Evolutionary conservation across 306 rosid genomes (phyloP).

Genomic region (Ceratonia siliqua): DNA sequence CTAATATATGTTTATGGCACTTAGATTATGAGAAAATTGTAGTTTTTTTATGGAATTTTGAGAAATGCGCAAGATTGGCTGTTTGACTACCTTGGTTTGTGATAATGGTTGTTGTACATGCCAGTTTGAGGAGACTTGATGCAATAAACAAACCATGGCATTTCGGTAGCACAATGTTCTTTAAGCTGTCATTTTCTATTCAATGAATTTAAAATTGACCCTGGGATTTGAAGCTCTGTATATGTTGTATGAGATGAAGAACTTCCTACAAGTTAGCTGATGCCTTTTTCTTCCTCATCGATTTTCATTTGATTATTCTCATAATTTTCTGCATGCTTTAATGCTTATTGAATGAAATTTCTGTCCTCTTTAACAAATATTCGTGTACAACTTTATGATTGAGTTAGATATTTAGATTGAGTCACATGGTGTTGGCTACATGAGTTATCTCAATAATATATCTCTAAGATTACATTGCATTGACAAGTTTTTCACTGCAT

Average conservation of each 20-base stretch:
- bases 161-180: neutral
- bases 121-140: neutral
- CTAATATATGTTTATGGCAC: slow-evolving; percentile 2
- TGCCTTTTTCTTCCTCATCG: slow-evolving; percentile 5
- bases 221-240: slow-evolving; percentile 11
- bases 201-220: neutral
- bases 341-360: slow-evolving; percentile 3
- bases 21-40: slow-evolving; percentile 10
- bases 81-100: slow-evolving; percentile 23
- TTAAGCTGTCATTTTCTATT: slow-evolving; percentile 26
- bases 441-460: slow-evolving; percentile 8
- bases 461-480: slow-evolving; percentile 30
- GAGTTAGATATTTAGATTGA: slow-evolving; percentile 11
- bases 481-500: slow-evolving; percentile 21
- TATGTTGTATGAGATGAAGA: slow-evolving; percentile 12
- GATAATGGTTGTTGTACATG: slow-evolving; percentile 18
- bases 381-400: neutral
- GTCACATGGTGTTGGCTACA: neutral
- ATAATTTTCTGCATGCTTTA: neutral
- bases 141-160: neutral
- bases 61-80: slow-evolving; percentile 21
- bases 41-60: slow-evolving; percentile 1
- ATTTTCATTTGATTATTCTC: neutral
- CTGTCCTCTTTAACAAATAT: neutral
- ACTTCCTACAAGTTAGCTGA: slow-evolving; percentile 1